Percentiles rank a stretch among this genome's conserved stretches.
Conservation (phyloP, 495 filamentous ascomycete species). For the Tuber brumale region DNA sequence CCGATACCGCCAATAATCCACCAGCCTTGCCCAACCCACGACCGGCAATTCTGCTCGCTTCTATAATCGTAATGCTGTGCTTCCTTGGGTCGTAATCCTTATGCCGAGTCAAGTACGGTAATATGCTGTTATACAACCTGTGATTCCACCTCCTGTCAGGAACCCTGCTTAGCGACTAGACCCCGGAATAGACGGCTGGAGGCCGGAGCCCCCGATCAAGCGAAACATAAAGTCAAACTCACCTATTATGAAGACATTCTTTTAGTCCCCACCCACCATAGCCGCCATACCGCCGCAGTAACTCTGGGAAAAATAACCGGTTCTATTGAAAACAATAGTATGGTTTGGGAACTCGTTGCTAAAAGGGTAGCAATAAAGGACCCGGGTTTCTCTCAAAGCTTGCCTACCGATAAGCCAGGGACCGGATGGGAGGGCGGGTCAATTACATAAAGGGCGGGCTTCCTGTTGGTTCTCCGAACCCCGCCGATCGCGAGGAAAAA, state of each 20-base stretch:
- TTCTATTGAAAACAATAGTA: not conserved
- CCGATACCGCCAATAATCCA: constrained; percentile 85
- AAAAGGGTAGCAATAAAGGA: not conserved
- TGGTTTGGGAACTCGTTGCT: not conserved
- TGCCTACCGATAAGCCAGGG: not conserved
- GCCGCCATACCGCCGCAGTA: no score
- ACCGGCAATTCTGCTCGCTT: constrained; percentile 80
- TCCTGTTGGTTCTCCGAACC: not conserved
- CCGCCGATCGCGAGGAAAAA: not conserved
- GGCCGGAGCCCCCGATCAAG: not conserved
- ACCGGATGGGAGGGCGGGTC: not conserved
- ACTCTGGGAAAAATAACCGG: not conserved
- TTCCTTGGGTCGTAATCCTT: constrained; percentile 65
- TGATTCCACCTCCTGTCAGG: no score
- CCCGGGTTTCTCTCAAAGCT: not conserved
- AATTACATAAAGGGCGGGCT: not conserved
- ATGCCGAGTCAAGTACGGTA: no score
- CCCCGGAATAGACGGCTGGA: not conserved
- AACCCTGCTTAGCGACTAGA: no score
- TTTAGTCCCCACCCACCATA: constrained; percentile 17
- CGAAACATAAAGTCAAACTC: constrained; percentile 8
- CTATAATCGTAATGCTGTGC: constrained; percentile 78
- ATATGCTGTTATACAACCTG: no score
- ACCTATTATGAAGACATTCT: constrained; percentile 42
- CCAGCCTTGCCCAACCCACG: constrained; percentile 94